Conservation (phyloP, 2,329 filamentous ascomycete genomes). For the Diaporthe eres region DNA sequence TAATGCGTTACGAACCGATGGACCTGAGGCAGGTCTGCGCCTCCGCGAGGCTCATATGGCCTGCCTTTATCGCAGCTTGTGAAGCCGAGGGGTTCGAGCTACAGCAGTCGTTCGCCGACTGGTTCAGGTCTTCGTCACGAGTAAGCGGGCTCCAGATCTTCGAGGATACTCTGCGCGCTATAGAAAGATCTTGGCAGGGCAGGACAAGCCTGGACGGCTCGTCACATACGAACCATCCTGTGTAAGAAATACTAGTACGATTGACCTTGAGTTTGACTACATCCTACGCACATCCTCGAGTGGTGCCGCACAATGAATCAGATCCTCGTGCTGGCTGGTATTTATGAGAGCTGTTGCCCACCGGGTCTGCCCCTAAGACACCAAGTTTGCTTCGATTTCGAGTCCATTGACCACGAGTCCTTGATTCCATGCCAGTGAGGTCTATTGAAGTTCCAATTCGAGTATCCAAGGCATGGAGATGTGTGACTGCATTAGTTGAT, state of each 20-base stretch:
- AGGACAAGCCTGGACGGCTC: not conserved
- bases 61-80: conserved; percentile 55
- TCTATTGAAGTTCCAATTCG: not conserved
- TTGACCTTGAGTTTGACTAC: not conserved
- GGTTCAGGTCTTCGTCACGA: conserved; percentile 50
- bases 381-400: not conserved
- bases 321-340: not conserved
- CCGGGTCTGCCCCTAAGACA: not conserved
- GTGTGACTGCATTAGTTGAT: not conserved
- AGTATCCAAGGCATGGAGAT: not conserved
- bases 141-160: conserved; percentile 53
- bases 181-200: conserved; percentile 50
- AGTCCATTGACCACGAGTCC: not conserved
- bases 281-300: not conserved
- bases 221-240: not conserved
- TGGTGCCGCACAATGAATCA: not conserved
- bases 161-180: conserved; percentile 45
- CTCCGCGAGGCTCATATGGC: conserved; percentile 53
- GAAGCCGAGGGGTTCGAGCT: conserved; percentile 52
- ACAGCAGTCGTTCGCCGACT: conserved; percentile 50
- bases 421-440: not conserved
- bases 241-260: not conserved
- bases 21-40: conserved; percentile 48
- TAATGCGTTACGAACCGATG: conserved; percentile 48
- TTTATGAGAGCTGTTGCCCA: not conserved